A percentile compares a stretch with the other conserved stretches of the same genome.
Conservation (phyloP, 2,329 filamentous ascomycete species). For the Penicillium sp. region DNA sequence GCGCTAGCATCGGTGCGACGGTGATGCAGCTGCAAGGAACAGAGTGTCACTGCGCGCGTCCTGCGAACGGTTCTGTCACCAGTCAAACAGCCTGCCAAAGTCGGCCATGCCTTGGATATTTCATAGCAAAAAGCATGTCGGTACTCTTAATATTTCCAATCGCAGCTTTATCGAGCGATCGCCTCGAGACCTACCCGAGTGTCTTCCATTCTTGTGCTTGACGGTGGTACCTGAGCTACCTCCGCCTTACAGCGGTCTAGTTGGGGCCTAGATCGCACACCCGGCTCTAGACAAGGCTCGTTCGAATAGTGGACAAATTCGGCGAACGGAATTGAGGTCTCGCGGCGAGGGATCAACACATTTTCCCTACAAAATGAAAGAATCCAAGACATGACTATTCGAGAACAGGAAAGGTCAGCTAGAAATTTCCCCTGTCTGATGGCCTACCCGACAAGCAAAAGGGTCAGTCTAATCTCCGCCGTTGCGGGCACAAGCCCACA, state of each 20-base stretch:
- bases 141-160: not conserved
- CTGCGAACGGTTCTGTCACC: conserved; percentile 1
- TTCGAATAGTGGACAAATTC: conserved; percentile 12
- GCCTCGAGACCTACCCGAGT: not conserved
- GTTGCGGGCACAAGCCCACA: conserved; percentile 19
- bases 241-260: not conserved
- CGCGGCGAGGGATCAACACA: conserved; percentile 6
- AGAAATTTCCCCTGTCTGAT: not conserved
- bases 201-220: not conserved
- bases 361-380: not conserved
- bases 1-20: conserved; percentile 17
- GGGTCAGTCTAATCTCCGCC: conserved; percentile 21
- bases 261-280: conserved; percentile 9
- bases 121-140: not conserved
- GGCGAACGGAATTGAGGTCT: not conserved
- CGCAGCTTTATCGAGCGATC: not conserved
- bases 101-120: not conserved
- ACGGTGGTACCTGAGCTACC: not conserved
- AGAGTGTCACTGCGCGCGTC: not conserved
- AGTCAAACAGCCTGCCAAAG: too few relatives aligned
- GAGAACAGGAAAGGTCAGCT: conserved; percentile 1
- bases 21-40: conserved; percentile 9
- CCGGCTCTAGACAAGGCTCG: conserved; percentile 3
- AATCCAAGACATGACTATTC: not conserved
- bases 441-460: conserved; percentile 3